Evolutionary conservation across 257 asterid genomes (phyloP).

Genomic region (Solanum stenotomum): DNA sequence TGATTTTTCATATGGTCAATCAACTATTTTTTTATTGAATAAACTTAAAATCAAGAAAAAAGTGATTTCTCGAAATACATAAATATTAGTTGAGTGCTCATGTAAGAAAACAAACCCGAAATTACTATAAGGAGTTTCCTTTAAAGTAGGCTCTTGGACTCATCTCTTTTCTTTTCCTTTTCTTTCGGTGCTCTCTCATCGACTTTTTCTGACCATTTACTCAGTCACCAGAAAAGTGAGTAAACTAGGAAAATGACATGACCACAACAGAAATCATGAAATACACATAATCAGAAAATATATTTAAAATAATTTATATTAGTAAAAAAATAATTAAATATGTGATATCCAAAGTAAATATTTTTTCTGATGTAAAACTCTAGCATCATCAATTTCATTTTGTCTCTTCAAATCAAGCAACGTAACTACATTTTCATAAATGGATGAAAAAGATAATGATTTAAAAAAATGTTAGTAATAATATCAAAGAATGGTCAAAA

Average conservation of each 20-base stretch:
- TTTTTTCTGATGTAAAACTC: background rate
- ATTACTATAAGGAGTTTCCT: background rate
- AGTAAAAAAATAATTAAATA: background rate
- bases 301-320: background rate
- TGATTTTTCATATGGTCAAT: background rate
- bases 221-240: constrained; percentile 6
- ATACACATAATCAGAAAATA: background rate
- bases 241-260: constrained; percentile 44
- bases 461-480: background rate
- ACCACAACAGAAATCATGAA: constrained; percentile 43
- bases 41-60: background rate
- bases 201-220: constrained; percentile 45
- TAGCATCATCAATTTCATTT: background rate
- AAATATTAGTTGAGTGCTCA: background rate
- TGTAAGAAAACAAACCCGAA: background rate
- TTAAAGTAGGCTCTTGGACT: background rate
- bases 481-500: background rate
- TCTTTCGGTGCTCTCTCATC: constrained; percentile 40
- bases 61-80: background rate
- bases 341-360: background rate
- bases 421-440: background rate
- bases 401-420: background rate
- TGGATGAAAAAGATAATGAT: background rate
- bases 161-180: constrained; percentile 1
- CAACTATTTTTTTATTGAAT: background rate